Conservation (phyloP, 2,329 filamentous ascomycete species). For the Lecanosticta acicola region DNA sequence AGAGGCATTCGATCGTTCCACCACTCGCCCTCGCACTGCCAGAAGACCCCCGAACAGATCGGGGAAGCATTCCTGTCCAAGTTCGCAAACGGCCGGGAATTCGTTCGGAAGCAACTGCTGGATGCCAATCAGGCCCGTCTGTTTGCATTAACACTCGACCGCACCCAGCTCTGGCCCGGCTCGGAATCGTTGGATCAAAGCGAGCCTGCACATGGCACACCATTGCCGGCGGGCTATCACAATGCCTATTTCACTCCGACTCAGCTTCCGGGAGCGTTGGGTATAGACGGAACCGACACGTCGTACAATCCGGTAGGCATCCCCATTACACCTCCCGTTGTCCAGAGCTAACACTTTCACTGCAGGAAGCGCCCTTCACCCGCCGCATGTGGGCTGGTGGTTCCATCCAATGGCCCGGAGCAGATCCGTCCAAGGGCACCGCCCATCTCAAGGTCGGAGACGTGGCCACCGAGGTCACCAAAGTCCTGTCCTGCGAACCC, state of each 20-base stretch:
- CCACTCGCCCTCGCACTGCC: neutral
- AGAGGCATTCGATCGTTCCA: neutral
- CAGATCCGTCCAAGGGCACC: neutral
- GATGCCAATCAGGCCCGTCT: conserved; percentile 14
- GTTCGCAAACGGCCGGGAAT: conserved; percentile 8
- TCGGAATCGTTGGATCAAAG: conserved; percentile 4
- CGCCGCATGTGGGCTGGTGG: conserved; percentile 17
- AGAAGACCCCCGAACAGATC: conserved; percentile 8
- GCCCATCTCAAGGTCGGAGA: conserved; percentile 9
- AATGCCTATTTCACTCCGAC: conserved; percentile 14
- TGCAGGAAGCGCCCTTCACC: conserved; percentile 11
- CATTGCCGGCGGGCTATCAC: conserved; percentile 15
- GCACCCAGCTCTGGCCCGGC: conserved; percentile 8
- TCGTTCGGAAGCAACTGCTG: conserved; percentile 12
- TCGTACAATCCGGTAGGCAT: conserved; percentile 12
- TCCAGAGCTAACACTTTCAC: neutral
- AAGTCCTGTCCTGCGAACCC: conserved; percentile 8
- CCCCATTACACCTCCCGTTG: neutral
- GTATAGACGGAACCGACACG: conserved; percentile 15
- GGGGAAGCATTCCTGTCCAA: conserved; percentile 10
- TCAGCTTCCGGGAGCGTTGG: conserved; percentile 5
- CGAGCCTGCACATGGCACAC: conserved; percentile 11
- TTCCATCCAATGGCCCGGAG: conserved; percentile 8
- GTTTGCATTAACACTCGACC: conserved; percentile 11
- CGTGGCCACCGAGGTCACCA: conserved; percentile 10